phyloP scores from a whole-genome alignment of 2,329 filamentous ascomycete genomes.

The Periconia sp. region DNA sequence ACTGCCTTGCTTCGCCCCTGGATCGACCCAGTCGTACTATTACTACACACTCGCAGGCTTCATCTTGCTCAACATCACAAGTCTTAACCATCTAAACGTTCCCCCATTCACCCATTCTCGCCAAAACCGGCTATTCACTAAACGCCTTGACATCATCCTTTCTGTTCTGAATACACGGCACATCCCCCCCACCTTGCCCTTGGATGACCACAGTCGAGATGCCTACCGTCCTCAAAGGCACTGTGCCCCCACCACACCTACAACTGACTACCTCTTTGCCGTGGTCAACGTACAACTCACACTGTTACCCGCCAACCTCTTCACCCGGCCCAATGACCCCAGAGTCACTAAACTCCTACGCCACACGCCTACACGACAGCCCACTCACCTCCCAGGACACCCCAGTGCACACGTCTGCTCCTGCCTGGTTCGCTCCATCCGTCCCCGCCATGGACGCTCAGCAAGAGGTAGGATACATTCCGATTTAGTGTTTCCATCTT shows the following conservation, averaged over 20 bases:
- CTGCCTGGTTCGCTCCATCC: conserved; percentile 33
- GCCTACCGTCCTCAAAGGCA: conserved; percentile 38
- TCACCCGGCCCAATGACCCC: conserved; percentile 37
- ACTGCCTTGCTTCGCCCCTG: conserved; percentile 3
- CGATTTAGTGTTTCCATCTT: conserved; percentile 1
- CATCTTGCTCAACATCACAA: neutral
- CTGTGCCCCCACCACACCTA: conserved; percentile 38
- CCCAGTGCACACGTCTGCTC: conserved; percentile 20
- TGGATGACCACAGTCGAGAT: conserved; percentile 18
- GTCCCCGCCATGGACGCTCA: conserved; percentile 30
- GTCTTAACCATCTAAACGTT: neutral
- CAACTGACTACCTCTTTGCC: conserved; percentile 27
- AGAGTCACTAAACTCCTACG: conserved; percentile 32
- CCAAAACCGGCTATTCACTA: conserved; percentile 5
- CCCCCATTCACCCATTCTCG: neutral
- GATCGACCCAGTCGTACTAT: neutral
- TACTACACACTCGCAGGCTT: neutral
- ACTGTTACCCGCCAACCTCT: conserved; percentile 29
- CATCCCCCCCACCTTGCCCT: conserved; percentile 8
- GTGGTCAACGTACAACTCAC: conserved; percentile 32
- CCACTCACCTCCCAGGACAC: conserved; percentile 28
- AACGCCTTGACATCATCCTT: neutral
- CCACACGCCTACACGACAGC: conserved; percentile 29
- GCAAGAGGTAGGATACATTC: conserved; percentile 29
- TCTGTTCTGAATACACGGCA: conserved; percentile 3